Evolutionary conservation across 2,329 filamentous ascomycete genomes (phyloP), one percentile per base, ranked within the genome.

Genomic region (Trichophyton verrucosum): DNA sequence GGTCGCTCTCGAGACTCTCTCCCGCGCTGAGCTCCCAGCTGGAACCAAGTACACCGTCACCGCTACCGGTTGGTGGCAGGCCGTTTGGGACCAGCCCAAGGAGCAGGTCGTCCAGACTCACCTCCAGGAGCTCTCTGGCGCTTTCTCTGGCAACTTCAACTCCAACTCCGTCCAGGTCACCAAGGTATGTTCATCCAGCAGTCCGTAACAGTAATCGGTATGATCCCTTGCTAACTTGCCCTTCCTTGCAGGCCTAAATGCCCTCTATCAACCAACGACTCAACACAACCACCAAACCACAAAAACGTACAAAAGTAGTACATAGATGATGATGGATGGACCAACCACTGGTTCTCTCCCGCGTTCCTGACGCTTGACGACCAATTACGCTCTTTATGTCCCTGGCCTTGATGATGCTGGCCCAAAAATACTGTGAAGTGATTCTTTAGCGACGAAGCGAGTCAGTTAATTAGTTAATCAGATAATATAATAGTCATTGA

Each of bases 31-130:
- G 3, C 61, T 75, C 24, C 59, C 66, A 11, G 64, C 65, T 9
- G 73, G 70, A 0, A 68, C 68, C 40, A 66, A 68, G 47, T 75
- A 75, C 63, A 62, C 65, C 1, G 65, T 74, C 8, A 64, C 65
- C 22, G 71, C 70, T 0, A 68, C 66, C 22, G 74, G 74, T 1
- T 66, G 64, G 40, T 75, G 73, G 73, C 71, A 73, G 65, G 68
- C 68, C 2, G 59, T 74, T 5, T 75, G 73, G 73, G 62, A 68
- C 13, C 61, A 60, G 7, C 47, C 62, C 8, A 46, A 66, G 51
- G 56, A 65, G 0, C 64, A 68, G 24, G 66, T 72, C 24, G 66
- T 67, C 30, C 47, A 40, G 47, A 61, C 63, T 15, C 64, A 70
- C 42, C 58, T 70, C 17, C 51, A 63, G n/a, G 57, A 66, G 11